Conservation (phyloP, 129 eudicot species). For the Logfia minima region DNA sequence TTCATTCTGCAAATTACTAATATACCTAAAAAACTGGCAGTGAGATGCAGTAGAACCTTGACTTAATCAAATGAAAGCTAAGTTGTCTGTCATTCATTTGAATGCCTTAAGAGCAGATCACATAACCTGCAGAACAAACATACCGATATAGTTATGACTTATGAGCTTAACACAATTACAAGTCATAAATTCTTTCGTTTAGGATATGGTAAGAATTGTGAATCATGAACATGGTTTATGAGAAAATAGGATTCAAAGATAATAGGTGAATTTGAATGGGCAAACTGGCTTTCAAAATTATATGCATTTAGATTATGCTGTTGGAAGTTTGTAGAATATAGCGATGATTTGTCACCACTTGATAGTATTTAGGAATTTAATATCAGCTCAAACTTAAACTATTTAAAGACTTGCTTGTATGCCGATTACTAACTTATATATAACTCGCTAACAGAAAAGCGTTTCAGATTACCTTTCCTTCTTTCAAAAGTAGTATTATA, state of each 20-base stretch:
- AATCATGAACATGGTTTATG: not conserved
- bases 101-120: not conserved
- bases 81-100: not conserved
- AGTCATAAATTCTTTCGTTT: not conserved
- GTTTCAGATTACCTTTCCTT: not conserved
- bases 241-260: not conserved
- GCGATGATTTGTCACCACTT: not conserved
- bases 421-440: not conserved
- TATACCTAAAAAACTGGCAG: not conserved
- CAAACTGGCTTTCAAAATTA: not conserved
- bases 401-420: not conserved
- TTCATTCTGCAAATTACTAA: not conserved
- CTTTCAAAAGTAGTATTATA: not conserved
- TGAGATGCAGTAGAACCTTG: not conserved
- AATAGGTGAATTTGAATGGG: not conserved
- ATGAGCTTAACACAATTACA: not conserved
- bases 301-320: not conserved
- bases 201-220: not conserved
- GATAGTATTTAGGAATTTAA: not conserved
- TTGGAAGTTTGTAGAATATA: no score
- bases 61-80: not conserved
- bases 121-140: not conserved
- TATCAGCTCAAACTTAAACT: not conserved
- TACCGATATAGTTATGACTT: not conserved
- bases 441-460: not conserved